Evolutionary conservation across 2,329 filamentous ascomycete species (phyloP).

Genomic region (Talaromyces rugulosus): DNA sequence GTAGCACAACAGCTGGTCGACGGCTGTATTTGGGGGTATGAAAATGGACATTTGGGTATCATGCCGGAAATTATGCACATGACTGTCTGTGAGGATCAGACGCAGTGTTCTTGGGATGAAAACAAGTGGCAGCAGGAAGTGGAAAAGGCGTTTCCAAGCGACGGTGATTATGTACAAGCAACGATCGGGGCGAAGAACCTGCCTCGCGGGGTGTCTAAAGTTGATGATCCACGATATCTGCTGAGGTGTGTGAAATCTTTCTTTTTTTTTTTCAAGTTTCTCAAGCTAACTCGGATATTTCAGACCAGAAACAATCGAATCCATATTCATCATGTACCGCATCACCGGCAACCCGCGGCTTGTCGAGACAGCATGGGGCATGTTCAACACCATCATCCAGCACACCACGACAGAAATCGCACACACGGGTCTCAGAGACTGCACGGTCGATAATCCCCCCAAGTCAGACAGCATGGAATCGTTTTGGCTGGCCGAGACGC

Average conservation of each 20-base stretch:
- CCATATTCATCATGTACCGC: slow-evolving; percentile 84
- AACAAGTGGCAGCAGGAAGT: slow-evolving; percentile 16
- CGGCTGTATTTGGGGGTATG: slow-evolving; percentile 55
- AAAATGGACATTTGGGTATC: slow-evolving; percentile 46
- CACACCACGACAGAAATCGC: slow-evolving; percentile 63
- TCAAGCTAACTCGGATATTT: slow-evolving; percentile 7
- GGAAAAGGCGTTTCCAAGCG: background rate
- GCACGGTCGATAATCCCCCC: slow-evolving; percentile 22
- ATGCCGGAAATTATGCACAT: slow-evolving; percentile 50
- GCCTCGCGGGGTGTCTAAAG: background rate
- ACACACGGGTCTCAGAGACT: slow-evolving; percentile 51
- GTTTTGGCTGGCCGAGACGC: slow-evolving; percentile 85
- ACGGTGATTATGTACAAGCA: background rate
- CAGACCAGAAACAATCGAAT: slow-evolving; percentile 82
- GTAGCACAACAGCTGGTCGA: slow-evolving; percentile 49
- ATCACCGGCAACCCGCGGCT: slow-evolving; percentile 73
- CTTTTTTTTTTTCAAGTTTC: background rate
- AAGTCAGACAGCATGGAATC: slow-evolving; percentile 70
- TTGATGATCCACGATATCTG: slow-evolving; percentile 4
- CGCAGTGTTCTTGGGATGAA: slow-evolving; percentile 38
- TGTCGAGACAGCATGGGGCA: slow-evolving; percentile 79
- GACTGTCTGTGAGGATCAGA: slow-evolving; percentile 39
- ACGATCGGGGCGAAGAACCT: background rate
- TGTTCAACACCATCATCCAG: slow-evolving; percentile 70
- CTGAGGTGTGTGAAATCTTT: background rate